These are phyloP conservation scores for Pleurotus giganteus DNA, from an alignment of 768 basidiomycete genomes.

Conservation along the genomic window DNA sequence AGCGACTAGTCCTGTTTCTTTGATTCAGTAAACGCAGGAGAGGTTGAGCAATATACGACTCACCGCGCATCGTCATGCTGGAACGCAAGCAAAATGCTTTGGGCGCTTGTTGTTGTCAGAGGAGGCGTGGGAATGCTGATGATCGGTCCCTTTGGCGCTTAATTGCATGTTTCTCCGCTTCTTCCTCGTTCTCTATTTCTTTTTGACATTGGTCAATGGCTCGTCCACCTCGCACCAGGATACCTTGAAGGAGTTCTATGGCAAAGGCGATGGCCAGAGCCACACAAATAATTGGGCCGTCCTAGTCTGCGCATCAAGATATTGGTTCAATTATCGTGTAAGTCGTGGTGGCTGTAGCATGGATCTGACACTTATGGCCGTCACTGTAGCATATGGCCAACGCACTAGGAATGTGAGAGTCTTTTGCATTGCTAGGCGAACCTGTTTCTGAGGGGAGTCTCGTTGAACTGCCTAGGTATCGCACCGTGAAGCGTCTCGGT, in stretches of 20 bases:
- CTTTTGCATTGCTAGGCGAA: neutral
- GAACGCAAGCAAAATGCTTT: no score
- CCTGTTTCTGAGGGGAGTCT: neutral
- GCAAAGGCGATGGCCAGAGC: slow-evolving; percentile 27
- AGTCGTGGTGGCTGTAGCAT: no score
- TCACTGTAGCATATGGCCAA: slow-evolving; percentile 92
- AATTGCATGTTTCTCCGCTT: slow-evolving; percentile 27
- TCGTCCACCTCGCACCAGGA: slow-evolving; percentile 32
- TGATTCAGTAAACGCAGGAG: neutral
- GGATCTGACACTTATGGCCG: no score
- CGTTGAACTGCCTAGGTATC: slow-evolving; percentile 83
- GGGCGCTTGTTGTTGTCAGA: no score
- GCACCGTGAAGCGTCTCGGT: slow-evolving; percentile 95
- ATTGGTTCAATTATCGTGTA: slow-evolving; percentile 99
- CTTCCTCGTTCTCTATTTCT: slow-evolving; percentile 29
- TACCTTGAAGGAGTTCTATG: slow-evolving; percentile 45
- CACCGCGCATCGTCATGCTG: slow-evolving; percentile 13
- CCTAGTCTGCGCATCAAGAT: slow-evolving; percentile 88
- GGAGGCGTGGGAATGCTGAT: no score
- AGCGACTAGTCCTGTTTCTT: slow-evolving; percentile 50
- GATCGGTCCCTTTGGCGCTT: neutral
- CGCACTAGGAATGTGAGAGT: slow-evolving; percentile 87
- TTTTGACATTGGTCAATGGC: slow-evolving; percentile 33
- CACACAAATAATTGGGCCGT: slow-evolving; percentile 99
- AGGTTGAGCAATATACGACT: neutral